Conservation (phyloP, 2,329 filamentous ascomycete genomes). For the Colletotrichum sp. region DNA sequence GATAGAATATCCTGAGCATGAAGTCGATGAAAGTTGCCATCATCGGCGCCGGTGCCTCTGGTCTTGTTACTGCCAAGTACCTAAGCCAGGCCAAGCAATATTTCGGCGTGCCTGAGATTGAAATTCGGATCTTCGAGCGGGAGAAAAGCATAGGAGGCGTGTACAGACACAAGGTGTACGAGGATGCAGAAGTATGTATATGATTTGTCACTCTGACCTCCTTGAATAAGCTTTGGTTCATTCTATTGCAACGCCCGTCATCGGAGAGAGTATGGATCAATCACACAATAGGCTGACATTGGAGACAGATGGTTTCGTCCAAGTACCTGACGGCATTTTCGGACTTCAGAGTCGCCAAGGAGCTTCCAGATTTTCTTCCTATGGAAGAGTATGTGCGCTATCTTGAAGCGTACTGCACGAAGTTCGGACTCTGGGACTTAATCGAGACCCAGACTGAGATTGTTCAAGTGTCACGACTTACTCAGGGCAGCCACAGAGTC, state of each 20-base stretch:
- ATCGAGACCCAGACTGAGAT: constrained; percentile 41
- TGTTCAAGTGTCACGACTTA: constrained; percentile 25
- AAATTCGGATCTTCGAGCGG: constrained; percentile 49
- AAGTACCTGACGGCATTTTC: constrained; percentile 57
- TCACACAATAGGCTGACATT: background rate
- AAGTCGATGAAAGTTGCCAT: constrained; percentile 42
- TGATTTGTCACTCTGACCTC: background rate
- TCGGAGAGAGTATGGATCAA: background rate
- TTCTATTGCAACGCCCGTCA: background rate
- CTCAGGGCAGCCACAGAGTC: background rate
- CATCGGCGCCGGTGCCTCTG: constrained; percentile 48
- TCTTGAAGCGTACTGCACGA: constrained; percentile 42
- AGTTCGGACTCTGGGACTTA: constrained; percentile 40
- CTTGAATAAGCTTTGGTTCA: background rate
- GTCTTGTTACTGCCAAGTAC: constrained; percentile 45
- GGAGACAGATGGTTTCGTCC: constrained; percentile 47
- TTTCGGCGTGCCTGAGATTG: constrained; percentile 40
- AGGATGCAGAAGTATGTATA: constrained; percentile 46
- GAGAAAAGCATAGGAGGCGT: constrained; percentile 50
- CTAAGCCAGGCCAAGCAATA: constrained; percentile 41
- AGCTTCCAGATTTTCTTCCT: constrained; percentile 49
- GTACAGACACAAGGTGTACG: constrained; percentile 51
- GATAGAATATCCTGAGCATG: background rate
- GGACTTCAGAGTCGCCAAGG: constrained; percentile 46
- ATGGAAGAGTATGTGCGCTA: constrained; percentile 45